Evolutionary conservation across 1,139 yeast genomes (phyloP).

Genomic region (Hyphopichia khmerensis): DNA sequence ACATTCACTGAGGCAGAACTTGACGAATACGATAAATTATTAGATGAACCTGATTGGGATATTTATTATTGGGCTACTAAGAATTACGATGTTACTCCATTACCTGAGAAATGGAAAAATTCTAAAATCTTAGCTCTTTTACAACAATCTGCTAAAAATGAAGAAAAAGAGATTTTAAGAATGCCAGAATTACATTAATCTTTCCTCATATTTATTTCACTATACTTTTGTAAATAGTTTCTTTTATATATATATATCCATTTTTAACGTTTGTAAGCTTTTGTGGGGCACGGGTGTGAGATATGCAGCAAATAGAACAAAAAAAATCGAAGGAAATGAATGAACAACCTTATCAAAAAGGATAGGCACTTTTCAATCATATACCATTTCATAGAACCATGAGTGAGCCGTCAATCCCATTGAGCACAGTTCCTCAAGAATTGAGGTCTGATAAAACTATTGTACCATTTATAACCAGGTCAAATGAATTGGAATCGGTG

Average conservation of each 20-base stretch:
- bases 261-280: background rate
- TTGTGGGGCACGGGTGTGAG: background rate
- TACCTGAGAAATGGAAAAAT: constrained; percentile 82
- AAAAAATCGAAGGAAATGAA: no score
- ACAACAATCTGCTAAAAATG: constrained; percentile 74
- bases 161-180: constrained; percentile 69
- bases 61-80: constrained; percentile 96
- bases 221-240: background rate
- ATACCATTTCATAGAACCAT: no score
- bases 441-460: constrained; percentile 37
- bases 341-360: no score
- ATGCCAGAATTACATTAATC: constrained; percentile 64
- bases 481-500: constrained; percentile 48
- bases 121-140: constrained; percentile 62
- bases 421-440: constrained; percentile 24
- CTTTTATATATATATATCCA: background rate
- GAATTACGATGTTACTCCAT: constrained; percentile 74
- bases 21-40: constrained; percentile 78
- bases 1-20: constrained; percentile 63
- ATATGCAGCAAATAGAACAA: background rate
- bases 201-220: background rate
- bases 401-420: background rate
- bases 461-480: constrained; percentile 45
- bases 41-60: constrained; percentile 98
- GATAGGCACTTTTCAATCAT: no score